These are phyloP conservation scores for Benincasa hispida DNA, from an alignment of 306 rosid genomes.

Conservation along the genomic window DNA sequence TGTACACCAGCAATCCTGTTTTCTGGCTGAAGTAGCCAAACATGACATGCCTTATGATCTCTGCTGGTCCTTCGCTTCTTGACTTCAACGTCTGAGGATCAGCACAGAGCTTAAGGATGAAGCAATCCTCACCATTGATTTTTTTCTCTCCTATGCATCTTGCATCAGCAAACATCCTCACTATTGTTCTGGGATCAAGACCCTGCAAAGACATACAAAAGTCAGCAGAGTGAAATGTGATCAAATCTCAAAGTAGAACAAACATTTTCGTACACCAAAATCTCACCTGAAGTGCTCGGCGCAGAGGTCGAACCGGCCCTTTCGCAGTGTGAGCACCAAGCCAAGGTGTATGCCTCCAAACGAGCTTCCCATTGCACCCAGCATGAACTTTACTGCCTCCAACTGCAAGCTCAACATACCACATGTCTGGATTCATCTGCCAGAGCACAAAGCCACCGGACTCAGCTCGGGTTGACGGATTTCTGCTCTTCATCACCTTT, in stretches of 20 bases:
- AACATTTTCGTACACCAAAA: background rate
- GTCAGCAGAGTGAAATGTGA: background rate
- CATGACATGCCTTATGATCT: constrained; percentile 84
- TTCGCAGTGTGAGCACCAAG: constrained; percentile 92
- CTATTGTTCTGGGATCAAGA: constrained; percentile 91
- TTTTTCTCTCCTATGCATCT: constrained; percentile 93
- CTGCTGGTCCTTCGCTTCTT: constrained; percentile 95
- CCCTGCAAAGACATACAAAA: constrained; percentile 36
- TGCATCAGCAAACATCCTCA: constrained; percentile 76
- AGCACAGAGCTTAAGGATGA: constrained; percentile 87
- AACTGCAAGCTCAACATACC: constrained; percentile 96
- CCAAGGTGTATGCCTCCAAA: constrained; percentile 99
- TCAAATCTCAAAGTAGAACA: background rate
- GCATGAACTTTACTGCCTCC: constrained; percentile 97
- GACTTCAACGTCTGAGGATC: constrained; percentile 84
- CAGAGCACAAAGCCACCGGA: constrained; percentile 98
- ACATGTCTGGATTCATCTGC: constrained; percentile 99
- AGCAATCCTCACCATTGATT: constrained; percentile 90
- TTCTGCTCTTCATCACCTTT: constrained; percentile 59
- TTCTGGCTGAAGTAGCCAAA: constrained; percentile 98
- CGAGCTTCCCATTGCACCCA: constrained; percentile 91
- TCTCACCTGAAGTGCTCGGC: constrained; percentile 91
- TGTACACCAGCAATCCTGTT: constrained; percentile 87
- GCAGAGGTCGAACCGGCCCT: constrained; percentile 93
- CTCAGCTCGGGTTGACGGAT: constrained; percentile 66